These are phyloP conservation scores for Penicillium sp. DNA, from an alignment of 2,329 filamentous ascomycete species.

Conservation along the genomic window DNA sequence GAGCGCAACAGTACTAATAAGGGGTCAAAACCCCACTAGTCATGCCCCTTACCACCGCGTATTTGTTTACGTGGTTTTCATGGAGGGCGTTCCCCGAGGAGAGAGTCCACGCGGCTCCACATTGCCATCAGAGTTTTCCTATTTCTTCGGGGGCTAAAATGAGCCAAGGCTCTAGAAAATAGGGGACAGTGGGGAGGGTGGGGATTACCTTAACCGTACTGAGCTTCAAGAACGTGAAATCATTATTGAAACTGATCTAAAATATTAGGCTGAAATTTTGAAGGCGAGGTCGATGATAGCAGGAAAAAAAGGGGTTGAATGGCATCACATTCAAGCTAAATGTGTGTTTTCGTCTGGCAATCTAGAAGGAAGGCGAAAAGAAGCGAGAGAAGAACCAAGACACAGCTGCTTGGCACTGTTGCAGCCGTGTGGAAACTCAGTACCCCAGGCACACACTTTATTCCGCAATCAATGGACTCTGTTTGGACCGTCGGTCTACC, in stretches of 20 bases:
- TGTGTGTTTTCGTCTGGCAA: not conserved
- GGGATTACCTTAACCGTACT: not conserved
- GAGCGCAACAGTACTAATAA: not conserved
- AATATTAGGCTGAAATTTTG: not conserved
- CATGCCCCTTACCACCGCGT: not conserved
- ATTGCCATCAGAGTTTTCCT: not conserved
- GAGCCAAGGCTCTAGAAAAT: not conserved
- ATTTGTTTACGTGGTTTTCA: not conserved
- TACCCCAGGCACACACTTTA: not conserved
- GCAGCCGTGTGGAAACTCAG: not conserved
- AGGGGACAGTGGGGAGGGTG: not conserved
- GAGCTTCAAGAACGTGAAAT: not conserved
- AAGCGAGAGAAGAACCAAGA: not conserved
- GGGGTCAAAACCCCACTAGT: not conserved
- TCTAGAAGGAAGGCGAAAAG: not conserved
- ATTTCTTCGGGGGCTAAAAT: not conserved
- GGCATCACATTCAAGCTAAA: not conserved
- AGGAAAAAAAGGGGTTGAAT: not conserved
- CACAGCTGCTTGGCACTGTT: not conserved
- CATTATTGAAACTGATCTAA: not conserved
- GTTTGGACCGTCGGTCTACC: not conserved
- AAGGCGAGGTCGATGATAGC: not conserved
- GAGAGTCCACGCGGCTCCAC: not conserved
- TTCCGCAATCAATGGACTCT: not conserved
- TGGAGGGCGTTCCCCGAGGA: not conserved